A percentile compares a stretch with the other conserved stretches of the same genome.
These are phyloP conservation scores for Massospora cicadina DNA, from an alignment of 371 early-diverging fungal genomes.

Conservation along the genomic window DNA sequence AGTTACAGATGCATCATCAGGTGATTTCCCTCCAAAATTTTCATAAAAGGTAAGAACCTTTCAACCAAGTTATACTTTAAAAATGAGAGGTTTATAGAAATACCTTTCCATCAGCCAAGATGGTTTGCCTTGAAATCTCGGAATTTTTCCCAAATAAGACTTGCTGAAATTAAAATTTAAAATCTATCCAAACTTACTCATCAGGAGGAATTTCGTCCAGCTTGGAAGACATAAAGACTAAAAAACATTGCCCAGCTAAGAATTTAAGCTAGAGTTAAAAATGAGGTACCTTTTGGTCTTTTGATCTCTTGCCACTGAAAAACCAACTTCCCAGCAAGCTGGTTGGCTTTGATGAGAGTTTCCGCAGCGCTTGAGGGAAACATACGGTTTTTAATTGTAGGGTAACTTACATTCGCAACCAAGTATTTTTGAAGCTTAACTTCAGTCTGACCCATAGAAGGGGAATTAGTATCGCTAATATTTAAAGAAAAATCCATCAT, in stretches of 20 bases:
- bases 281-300: neutral
- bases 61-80: too few species aligned
- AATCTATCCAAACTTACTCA: neutral
- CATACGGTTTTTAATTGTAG: neutral
- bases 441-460: too few species aligned
- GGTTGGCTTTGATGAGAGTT: neutral
- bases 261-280: neutral
- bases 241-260: constrained; percentile 6
- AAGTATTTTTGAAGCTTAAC: constrained; percentile 2
- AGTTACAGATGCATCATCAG: neutral
- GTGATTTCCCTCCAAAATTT: neutral
- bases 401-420: constrained; percentile 1
- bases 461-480: too few species aligned
- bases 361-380: neutral
- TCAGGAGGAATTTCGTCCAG: neutral
- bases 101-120: constrained; percentile 2
- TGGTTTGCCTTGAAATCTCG: neutral
- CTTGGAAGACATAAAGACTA: constrained; percentile 1
- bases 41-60: neutral
- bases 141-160: neutral
- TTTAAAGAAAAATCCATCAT: too few species aligned
- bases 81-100: neutral
- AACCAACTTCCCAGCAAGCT: neutral
- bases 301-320: neutral
- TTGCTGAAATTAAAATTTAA: neutral